phyloP scores from a whole-genome alignment of 2,329 filamentous ascomycete species.

The Fusarium transvaalense region DNA sequence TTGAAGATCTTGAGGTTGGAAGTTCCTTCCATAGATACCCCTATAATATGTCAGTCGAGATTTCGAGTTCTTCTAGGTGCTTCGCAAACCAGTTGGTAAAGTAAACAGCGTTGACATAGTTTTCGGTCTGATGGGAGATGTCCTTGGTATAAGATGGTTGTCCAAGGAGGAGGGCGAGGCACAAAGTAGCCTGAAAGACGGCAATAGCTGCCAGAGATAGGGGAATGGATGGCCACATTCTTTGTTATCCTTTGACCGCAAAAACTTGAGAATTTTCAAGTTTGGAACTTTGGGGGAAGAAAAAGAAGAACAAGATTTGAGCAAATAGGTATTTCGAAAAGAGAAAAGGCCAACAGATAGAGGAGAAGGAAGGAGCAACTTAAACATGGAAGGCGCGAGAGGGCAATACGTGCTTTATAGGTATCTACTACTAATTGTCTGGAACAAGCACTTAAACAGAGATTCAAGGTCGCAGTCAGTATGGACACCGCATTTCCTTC shows the following conservation, averaged over 20 bases:
- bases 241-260: not conserved
- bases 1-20: slow-evolving; percentile 48
- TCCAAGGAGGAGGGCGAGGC: slow-evolving; percentile 40
- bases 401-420: not conserved
- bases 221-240: slow-evolving; percentile 47
- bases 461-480: not conserved
- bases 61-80: slow-evolving; percentile 57
- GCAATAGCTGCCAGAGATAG: slow-evolving; percentile 47
- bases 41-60: slow-evolving; percentile 48
- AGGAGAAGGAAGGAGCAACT: not conserved
- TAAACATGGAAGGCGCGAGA: not conserved
- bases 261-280: not conserved
- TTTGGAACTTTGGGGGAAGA: not conserved
- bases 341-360: not conserved
- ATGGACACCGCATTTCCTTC: not conserved
- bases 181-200: slow-evolving; percentile 43
- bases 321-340: not conserved
- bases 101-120: slow-evolving; percentile 37
- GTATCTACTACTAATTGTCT: not conserved
- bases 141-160: not conserved
- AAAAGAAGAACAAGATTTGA: not conserved
- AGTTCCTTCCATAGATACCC: slow-evolving; percentile 31
- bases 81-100: slow-evolving; percentile 31
- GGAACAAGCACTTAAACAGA: not conserved
- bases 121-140: slow-evolving; percentile 40